Base-by-base conservation (phyloP, 139 green algal species). In the Nannochloris sp. region DNA sequence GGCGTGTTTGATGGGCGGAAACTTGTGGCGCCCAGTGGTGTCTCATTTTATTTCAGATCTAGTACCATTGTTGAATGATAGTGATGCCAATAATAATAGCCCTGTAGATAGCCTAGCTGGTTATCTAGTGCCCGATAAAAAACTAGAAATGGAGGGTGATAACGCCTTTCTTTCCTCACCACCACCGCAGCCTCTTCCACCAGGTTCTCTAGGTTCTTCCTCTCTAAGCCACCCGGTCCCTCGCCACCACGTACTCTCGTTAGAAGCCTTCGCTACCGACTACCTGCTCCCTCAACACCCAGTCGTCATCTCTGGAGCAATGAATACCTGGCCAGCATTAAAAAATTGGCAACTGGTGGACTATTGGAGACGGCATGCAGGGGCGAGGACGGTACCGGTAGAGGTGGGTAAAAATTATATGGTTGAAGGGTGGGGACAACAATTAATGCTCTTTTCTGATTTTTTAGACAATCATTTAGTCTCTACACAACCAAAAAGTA, bases 381-480 rank as follows among this genome's bases (percentile, higher is more conserved):
- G 90, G 0, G 44, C 39, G 8, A 77, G 91, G 27, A 97, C 91
- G 0, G 85, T 97, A 31, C 91, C 91, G 4, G 82, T 97, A 9
- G 91, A 97, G 78, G 56, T 87, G 30, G 27, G 67, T 0, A 30
- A 31, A 53, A 74, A 92, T 71, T 97, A 97, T 73, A 75, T 97
- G 31, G 72, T 76, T 7, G 73, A 90, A 6, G 77, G 67, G 24
- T 97, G 88, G 90, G 79, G 77, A 25, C 88, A 93, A 76, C 39
- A 68, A 36, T 82, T 97, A 19, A 95, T 96, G 84, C 86, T 79
- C 1, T 60, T 97, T 44, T 36, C 54, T 4, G 70, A 87, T 14
- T 96, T 97, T 77, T 72, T 97, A 27, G 25, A 62, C 23, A 8
- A 31, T 0, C 78, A 92, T 53, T 44, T 90, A 10, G 4, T 51